phyloP scores from a whole-genome alignment of 2,329 filamentous ascomycete species.

The Hymenoscyphus linearis region DNA sequence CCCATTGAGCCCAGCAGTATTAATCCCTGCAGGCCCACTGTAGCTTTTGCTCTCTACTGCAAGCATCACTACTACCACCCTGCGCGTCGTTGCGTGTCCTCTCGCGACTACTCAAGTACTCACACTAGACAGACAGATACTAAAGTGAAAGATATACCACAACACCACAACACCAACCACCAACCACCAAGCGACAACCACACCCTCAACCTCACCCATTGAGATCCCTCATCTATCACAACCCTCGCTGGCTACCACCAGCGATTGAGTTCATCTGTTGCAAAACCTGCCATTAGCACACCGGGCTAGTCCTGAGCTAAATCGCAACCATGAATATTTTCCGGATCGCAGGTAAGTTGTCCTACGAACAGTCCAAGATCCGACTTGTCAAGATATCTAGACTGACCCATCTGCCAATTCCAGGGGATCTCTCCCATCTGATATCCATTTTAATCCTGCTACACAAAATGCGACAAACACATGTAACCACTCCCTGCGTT shows the following conservation, averaged over 20 bases:
- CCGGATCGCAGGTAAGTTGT: slow-evolving; percentile 54
- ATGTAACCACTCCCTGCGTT: slow-evolving; percentile 55
- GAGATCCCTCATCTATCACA: slow-evolving; percentile 5
- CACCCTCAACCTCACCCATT: slow-evolving; percentile 5
- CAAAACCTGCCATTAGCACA: background rate
- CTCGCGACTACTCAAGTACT: slow-evolving; percentile 10
- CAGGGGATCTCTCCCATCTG: slow-evolving; percentile 93
- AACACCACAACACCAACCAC: background rate
- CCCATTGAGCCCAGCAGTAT: slow-evolving; percentile 7
- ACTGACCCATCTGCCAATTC: slow-evolving; percentile 7
- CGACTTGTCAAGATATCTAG: background rate
- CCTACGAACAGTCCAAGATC: background rate
- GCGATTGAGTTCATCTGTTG: slow-evolving; percentile 9
- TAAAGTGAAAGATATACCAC: too few species aligned
- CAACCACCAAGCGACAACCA: too few species aligned
- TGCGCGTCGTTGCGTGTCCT: slow-evolving; percentile 26
- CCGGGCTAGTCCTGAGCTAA: slow-evolving; percentile 1
- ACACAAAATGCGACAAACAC: slow-evolving; percentile 92
- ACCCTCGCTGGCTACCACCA: slow-evolving; percentile 13
- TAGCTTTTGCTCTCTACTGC: slow-evolving; percentile 5
- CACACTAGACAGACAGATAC: too few species aligned
- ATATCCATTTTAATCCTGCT: slow-evolving; percentile 90
- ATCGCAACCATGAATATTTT: slow-evolving; percentile 61
- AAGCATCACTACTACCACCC: background rate
- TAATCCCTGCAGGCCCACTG: slow-evolving; percentile 3